Evolutionary conservation across 2,329 filamentous ascomycete genomes (phyloP).

Genomic region (Chaetomium olivaceum): DNA sequence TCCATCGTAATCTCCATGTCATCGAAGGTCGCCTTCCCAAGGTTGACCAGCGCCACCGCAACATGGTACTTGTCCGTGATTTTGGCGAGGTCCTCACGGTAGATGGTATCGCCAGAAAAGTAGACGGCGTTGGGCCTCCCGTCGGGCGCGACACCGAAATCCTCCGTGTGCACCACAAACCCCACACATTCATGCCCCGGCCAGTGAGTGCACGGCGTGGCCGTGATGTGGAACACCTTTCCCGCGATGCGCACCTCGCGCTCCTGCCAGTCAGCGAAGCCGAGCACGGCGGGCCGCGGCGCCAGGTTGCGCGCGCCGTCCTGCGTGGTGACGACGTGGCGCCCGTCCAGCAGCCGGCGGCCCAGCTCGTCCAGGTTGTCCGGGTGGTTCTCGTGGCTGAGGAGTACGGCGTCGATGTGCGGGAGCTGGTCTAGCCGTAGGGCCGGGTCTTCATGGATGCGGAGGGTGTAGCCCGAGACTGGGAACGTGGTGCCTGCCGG

Average conservation of each 20-base stretch:
- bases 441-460: constrained; percentile 39
- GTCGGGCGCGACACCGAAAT: constrained; percentile 40
- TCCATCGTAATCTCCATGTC: constrained; percentile 46
- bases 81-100: constrained; percentile 42
- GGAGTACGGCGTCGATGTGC: constrained; percentile 49
- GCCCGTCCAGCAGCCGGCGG: constrained; percentile 48
- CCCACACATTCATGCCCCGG: constrained; percentile 48
- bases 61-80: constrained; percentile 43
- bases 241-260: constrained; percentile 33
- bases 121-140: constrained; percentile 48
- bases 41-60: constrained; percentile 43
- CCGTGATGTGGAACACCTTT: constrained; percentile 43
- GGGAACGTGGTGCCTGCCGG: too few species aligned
- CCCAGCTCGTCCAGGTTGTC: constrained; percentile 52
- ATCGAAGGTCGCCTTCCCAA: constrained; percentile 35
- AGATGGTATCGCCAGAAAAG: constrained; percentile 52
- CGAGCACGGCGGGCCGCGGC: constrained; percentile 43
- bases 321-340: constrained; percentile 47
- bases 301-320: constrained; percentile 47
- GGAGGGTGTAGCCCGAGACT: constrained; percentile 28
- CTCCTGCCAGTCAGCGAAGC: constrained; percentile 36
- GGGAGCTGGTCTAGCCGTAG: constrained; percentile 44
- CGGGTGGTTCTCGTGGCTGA: constrained; percentile 53
- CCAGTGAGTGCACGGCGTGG: constrained; percentile 46
- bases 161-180: constrained; percentile 42